A percentile compares a stretch with the other conserved stretches of the same genome.
Conservation (phyloP, 768 basidiomycete species). For the Rhodotorula babjevae region DNA sequence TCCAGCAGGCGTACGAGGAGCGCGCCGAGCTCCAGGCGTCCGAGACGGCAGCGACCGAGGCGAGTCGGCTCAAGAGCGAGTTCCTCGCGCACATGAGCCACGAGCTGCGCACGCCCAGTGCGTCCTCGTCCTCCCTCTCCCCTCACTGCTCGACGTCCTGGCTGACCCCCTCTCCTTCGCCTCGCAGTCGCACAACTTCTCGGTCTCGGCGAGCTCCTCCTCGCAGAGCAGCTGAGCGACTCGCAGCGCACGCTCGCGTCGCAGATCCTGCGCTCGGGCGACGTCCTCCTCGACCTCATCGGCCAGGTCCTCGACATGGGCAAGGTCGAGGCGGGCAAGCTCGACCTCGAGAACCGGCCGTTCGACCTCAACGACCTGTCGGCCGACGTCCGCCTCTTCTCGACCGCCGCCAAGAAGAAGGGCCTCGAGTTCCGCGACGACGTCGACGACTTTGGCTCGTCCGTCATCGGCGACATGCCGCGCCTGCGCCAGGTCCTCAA, state of each 20-base stretch:
- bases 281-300: conserved; percentile 37
- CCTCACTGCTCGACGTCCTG: neutral
- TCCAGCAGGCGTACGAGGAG: conserved; percentile 34
- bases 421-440: conserved; percentile 91
- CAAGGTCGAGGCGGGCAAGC: conserved; percentile 41
- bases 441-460: conserved; percentile 83
- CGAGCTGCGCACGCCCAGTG: conserved; percentile 14
- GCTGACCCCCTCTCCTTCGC: neutral
- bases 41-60: conserved; percentile 37
- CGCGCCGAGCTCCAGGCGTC: conserved; percentile 28
- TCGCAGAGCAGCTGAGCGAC: conserved; percentile 26
- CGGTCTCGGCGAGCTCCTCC: conserved; percentile 33
- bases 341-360: conserved; percentile 31
- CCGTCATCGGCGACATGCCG: conserved; percentile 87
- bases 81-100: conserved; percentile 33
- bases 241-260: conserved; percentile 22
- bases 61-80: conserved; percentile 32
- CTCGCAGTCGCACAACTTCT: conserved; percentile 30
- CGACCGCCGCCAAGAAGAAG: conserved; percentile 90
- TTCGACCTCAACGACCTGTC: conserved; percentile 62
- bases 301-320: conserved; percentile 41
- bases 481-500: conserved; percentile 73
- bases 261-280: conserved; percentile 34
- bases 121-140: neutral
- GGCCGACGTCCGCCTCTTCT: conserved; percentile 88